A percentile compares a stretch with the other conserved stretches of the same genome.
Evolutionary conservation across 495 filamentous ascomycete species (phyloP).

Genomic region (Penicillium angulare): DNA sequence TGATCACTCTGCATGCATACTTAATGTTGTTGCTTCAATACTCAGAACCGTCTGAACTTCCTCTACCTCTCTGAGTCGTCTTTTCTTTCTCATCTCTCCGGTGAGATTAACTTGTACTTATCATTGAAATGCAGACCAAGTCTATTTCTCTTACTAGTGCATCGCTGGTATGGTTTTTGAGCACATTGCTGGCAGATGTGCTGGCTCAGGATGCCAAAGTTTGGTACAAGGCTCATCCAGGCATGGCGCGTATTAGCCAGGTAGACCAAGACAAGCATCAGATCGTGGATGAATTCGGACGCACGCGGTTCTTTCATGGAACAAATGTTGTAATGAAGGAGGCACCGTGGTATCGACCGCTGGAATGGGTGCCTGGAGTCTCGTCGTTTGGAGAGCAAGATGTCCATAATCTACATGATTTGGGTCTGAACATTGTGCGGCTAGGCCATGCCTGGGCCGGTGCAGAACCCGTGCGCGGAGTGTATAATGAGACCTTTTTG

Average conservation of each 20-base stretch:
- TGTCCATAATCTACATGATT: constrained; percentile 16
- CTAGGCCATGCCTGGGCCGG: constrained; percentile 18
- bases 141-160: too few relatives aligned
- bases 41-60: too few relatives aligned
- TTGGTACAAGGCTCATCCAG: constrained; percentile 14
- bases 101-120: too few relatives aligned
- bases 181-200: too few relatives aligned
- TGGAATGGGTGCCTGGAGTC: constrained; percentile 13
- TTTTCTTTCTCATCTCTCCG: too few relatives aligned
- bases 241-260: constrained; percentile 13
- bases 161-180: too few relatives aligned
- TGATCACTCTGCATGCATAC: too few relatives aligned
- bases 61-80: too few relatives aligned
- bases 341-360: constrained; percentile 14
- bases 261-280: constrained; percentile 17
- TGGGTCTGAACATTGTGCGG: constrained; percentile 14
- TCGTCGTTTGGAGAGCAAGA: constrained; percentile 17
- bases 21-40: too few relatives aligned
- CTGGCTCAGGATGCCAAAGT: too few relatives aligned
- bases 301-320: constrained; percentile 18
- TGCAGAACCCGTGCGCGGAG: constrained; percentile 15
- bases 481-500: constrained; percentile 19
- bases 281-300: constrained; percentile 13
- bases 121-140: too few relatives aligned
- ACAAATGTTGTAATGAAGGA: constrained; percentile 17